Evolutionary conservation across 108 stramenopile genomes (phyloP).

Genomic region (Asterionellopsis glacialis): DNA sequence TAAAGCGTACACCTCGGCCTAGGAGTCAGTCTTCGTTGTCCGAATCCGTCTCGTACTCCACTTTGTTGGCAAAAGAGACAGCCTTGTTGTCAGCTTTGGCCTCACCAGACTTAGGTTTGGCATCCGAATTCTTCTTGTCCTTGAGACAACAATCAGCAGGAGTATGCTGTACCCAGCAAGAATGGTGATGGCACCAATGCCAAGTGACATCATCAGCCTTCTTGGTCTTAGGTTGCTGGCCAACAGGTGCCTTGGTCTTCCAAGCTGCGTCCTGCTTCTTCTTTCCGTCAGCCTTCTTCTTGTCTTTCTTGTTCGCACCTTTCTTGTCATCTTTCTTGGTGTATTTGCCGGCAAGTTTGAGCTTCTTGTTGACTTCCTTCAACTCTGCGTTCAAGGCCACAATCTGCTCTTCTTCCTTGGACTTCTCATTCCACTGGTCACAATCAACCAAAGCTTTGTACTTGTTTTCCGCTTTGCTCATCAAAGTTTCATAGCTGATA

Average conservation of each 20-base stretch:
- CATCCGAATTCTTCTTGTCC: no score
- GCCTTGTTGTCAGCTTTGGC: no score
- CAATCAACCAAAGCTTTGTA: conserved; percentile 12
- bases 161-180: neutral
- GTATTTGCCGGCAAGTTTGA: conserved; percentile 17
- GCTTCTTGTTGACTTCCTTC: conserved; percentile 7
- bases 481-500: conserved; percentile 15
- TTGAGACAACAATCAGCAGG: neutral
- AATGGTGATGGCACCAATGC: conserved; percentile 11
- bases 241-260: neutral
- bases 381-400: conserved; percentile 23
- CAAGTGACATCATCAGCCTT: conserved; percentile 3
- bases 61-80: no score
- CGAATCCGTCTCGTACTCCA: no score
- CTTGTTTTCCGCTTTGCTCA: conserved; percentile 26
- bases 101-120: no score
- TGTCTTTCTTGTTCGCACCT: no score
- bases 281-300: no score
- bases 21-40: no score
- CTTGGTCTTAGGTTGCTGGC: neutral
- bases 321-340: conserved; percentile 14
- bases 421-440: conserved; percentile 16
- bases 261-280: conserved; percentile 14
- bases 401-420: no score
- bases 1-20: no score